phyloP scores from a whole-genome alignment of 441 rosid genomes.

The Aquilaria agallochum region DNA sequence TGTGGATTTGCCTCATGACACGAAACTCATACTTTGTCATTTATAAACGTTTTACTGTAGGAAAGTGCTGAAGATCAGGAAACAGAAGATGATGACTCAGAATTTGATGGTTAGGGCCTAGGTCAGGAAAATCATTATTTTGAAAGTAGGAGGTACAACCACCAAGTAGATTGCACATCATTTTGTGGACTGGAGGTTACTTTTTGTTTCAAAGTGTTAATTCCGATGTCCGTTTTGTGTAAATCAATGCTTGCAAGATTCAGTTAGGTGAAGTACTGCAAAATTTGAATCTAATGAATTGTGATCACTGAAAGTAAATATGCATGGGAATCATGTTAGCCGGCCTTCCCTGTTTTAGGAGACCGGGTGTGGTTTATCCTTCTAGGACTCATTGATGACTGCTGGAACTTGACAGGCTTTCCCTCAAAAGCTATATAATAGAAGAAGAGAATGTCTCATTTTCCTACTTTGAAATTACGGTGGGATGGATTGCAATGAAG shows the following conservation, averaged over 20 bases:
- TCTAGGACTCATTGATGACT: too few relatives aligned
- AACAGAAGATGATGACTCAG: constrained; percentile 58
- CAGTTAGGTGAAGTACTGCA: neutral
- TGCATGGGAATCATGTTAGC: neutral
- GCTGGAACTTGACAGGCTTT: too few relatives aligned
- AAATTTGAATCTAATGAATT: neutral
- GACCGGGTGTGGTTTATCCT: too few relatives aligned
- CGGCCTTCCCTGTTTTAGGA: too few relatives aligned
- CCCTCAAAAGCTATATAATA: too few relatives aligned
- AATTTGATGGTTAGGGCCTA: constrained; percentile 37
- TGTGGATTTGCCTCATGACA: too few relatives aligned
- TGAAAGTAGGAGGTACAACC: constrained; percentile 17
- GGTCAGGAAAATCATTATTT: constrained; percentile 9
- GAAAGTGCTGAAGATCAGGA: constrained; percentile 61
- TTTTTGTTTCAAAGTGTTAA: constrained; percentile 11
- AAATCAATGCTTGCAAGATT: constrained; percentile 13
- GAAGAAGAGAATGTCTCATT: too few relatives aligned
- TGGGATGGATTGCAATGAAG: too few relatives aligned
- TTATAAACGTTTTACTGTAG: constrained; percentile 28
- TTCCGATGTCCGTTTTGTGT: constrained; percentile 23
- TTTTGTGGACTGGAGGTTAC: constrained; percentile 10
- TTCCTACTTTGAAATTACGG: too few relatives aligned
- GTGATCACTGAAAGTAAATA: constrained; percentile 7
- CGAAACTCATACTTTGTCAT: neutral
- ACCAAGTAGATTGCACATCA: too few relatives aligned